Base-by-base conservation (phyloP, 73 alveolate species). In the Tetrahymena thermophila region DNA sequence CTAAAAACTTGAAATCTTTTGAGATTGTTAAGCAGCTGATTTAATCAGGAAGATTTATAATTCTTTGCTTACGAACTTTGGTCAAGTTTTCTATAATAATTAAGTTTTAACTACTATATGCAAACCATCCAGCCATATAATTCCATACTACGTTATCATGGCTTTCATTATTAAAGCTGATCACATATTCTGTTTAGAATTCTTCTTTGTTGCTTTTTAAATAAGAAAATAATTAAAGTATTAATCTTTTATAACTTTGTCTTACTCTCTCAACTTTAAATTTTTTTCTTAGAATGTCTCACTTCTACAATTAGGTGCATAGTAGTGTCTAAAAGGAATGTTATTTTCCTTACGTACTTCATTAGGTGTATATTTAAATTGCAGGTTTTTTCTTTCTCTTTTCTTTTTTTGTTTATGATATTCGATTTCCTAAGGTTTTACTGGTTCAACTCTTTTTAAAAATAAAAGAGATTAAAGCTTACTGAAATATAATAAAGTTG, bases 81-180 rank as follows among this genome's bases (percentile, higher is more conserved):
- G 93, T 35, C 38, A 95, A 84, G 35, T 95, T 85, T 50, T 95
- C 95, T 35, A 95, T 43, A 31, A 95, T 89, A 17, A 95, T 58
- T 31, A 42, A 50, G 55, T 95, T 95, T 35, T 95, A 43, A 0
- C 95, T 84, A 43, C 95, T 50, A 58, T 95, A 95, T 11, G 95
- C 97, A 95, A 84, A 95, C 97, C 97, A 95, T 31, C 95, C 95
- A 50, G 93, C 85, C 35, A 94, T 85, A 37, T 89, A 50, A 89
- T 94, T 85, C 97, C 95, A 95, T 25, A 95, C 85, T 4, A 95
- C 55, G 50, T 95, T 95, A 56, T 95, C 97, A 50, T 95, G 97
- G 25, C 94, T 89, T 95, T 95, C 94, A 43, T 89, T 95, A n/a
- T 95, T 95, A 84, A 85, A 95, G 9, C 97, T 94, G 35, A 85